Evolutionary conservation across 768 basidiomycete genomes (phyloP), one percentile per base, ranked within the genome.

Genomic region (Agrocybe pediades): DNA sequence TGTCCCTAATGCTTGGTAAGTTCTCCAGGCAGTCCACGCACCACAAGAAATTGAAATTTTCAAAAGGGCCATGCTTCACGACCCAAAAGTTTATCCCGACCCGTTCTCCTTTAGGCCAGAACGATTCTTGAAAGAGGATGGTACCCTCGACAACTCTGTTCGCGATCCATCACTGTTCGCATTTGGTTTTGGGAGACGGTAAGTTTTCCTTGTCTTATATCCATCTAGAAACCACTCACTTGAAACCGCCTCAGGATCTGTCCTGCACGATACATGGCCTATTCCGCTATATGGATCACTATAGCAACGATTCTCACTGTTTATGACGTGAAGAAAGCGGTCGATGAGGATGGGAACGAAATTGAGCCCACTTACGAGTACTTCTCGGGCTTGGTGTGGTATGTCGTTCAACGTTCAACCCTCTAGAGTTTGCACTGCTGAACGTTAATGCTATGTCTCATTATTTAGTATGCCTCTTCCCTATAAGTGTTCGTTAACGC

Each of bases 51-150:
- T n/a, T n/a, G n/a, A n/a, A 2, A 49, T 33, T 27, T 9, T 21
- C 27, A 16, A 3, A 24, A 78, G 77, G 78, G 71, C 71, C 1
- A 73, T 80, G 46, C 65, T 73, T 7, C 72, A 71, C 43, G 64
- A 80, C 27, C 70, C 71, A 45, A 45, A 54, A 6, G 64, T 64
- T 20, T 78, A 72, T 56, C 70, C 71, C 5, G 71, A 77, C 36
- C 74, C 76, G 1, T 63, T 66, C 23, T 47, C 33, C 1, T 77
- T 78, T 63, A 69, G 66, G 29, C 74, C 75, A 2, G 74, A 78
- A 29, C 68, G 74, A 19, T 76, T 71, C 54, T 55, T 70, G 8
- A 48, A 45, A 3, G 21, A 49, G 11, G 58, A 70, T 49, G 51
- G 65, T 2, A 29, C 62, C 23, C 39, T 65, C 2, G 57, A 67